phyloP scores from a whole-genome alignment of 768 basidiomycete genomes.

The Cyclocybe cylindracea region DNA sequence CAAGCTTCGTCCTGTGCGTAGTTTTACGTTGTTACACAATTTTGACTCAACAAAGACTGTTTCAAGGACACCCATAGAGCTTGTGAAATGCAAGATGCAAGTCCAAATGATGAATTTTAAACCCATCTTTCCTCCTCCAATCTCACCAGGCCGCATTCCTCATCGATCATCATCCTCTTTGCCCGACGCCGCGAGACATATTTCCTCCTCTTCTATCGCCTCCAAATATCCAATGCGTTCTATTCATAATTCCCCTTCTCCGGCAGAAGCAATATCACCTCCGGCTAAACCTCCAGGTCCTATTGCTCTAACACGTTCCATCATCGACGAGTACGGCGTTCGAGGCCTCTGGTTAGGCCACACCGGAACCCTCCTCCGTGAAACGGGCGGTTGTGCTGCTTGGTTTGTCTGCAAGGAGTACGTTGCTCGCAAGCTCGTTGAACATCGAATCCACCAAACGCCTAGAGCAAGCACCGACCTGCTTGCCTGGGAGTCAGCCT shows the following conservation, averaged over 20 bases:
- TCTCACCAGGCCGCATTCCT: conserved; percentile 26
- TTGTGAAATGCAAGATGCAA: conserved; percentile 98
- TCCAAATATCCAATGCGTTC: background rate
- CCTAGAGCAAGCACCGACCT: conserved; percentile 47
- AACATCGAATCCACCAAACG: conserved; percentile 38
- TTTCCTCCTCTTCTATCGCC: conserved; percentile 2
- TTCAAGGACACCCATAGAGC: conserved; percentile 85
- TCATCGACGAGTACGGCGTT: conserved; percentile 68
- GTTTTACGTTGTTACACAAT: conserved; percentile 1
- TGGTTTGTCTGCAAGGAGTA: conserved; percentile 93
- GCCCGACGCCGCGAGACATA: background rate
- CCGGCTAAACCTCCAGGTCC: conserved; percentile 64
- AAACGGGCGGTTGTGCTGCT: conserved; percentile 86
- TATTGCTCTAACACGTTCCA: conserved; percentile 60
- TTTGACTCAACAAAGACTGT: conserved; percentile 1
- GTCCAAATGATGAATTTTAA: conserved; percentile 76
- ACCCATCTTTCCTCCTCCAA: conserved; percentile 9
- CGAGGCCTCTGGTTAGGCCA: conserved; percentile 97
- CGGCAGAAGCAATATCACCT: conserved; percentile 13
- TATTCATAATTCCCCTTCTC: conserved; percentile 14
- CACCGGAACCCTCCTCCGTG: conserved; percentile 89
- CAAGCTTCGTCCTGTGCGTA: conserved; percentile 85
- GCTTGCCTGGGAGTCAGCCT: conserved; percentile 79
- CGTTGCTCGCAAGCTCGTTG: conserved; percentile 60
- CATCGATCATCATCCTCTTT: conserved; percentile 17